Conservation (phyloP, 805 yeast genomes). For the Gaillardinia entomophila region DNA sequence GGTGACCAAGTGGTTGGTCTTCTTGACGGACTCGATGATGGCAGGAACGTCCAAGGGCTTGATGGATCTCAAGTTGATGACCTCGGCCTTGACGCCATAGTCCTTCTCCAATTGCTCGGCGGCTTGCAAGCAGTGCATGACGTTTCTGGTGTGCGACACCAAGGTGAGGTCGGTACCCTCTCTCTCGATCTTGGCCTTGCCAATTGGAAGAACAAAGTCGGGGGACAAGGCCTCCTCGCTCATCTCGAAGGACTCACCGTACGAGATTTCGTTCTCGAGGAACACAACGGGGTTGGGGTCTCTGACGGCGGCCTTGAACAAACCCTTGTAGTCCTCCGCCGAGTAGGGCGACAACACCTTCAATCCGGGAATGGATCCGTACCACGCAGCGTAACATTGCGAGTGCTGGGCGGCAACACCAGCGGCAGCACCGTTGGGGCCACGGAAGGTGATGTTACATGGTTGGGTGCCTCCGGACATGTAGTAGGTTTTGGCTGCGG, state of each 20-base stretch:
- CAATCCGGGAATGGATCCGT: constrained; percentile 96
- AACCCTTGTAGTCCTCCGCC: constrained; percentile 93
- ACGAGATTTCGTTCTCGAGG: constrained; percentile 91
- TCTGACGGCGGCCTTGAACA: constrained; percentile 92
- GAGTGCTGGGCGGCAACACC: constrained; percentile 99
- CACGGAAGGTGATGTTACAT: constrained; percentile 96
- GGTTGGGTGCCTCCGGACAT: constrained; percentile 99
- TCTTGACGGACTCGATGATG: constrained; percentile 82
- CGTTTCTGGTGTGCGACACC: constrained; percentile 90
- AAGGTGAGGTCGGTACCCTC: constrained; percentile 89
- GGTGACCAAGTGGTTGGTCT: constrained; percentile 93
- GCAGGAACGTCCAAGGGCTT: constrained; percentile 92
- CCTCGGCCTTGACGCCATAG: constrained; percentile 87
- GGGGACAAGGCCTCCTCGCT: constrained; percentile 83
- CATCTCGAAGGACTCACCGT: constrained; percentile 87
- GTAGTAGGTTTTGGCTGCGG: constrained; percentile 97
- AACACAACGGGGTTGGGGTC: constrained; percentile 98
- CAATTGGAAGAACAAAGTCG: constrained; percentile 89
- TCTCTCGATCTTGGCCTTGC: constrained; percentile 91
- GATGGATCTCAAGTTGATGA: constrained; percentile 90
- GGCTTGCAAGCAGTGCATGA: constrained; percentile 79
- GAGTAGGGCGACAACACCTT: constrained; percentile 95
- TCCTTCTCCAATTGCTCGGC: constrained; percentile 82
- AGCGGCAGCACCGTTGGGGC: constrained; percentile 99
- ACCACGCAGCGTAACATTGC: constrained; percentile 97